These are phyloP conservation scores for Simmondsia chinensis DNA, from an alignment of 148 eudicot species.

Conservation along the genomic window DNA sequence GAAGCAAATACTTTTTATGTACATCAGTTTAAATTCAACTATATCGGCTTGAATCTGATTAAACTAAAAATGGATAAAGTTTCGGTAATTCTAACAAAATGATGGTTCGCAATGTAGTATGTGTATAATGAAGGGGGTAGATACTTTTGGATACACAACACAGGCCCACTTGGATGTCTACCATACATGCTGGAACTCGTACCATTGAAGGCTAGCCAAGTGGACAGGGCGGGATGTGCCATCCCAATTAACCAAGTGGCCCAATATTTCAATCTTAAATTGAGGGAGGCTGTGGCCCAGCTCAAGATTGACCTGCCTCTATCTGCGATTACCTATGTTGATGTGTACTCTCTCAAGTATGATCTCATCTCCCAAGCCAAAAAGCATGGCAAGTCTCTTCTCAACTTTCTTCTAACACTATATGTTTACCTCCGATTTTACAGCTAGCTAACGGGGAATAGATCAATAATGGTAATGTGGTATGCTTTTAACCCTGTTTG, in stretches of 20 bases:
- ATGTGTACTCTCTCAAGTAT: conserved; percentile 63
- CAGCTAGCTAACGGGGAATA: too few species aligned
- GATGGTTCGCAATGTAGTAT: too few species aligned
- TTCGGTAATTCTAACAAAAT: too few species aligned
- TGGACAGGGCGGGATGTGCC: conserved; percentile 58
- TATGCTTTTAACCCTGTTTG: too few species aligned
- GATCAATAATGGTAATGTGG: too few species aligned
- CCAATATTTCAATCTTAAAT: conserved; percentile 43
- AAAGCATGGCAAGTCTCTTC: conserved; percentile 29
- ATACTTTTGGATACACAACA: conserved; percentile 91
- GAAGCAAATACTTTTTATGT: too few species aligned
- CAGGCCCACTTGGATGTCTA: conserved; percentile 84
- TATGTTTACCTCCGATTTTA: neutral
- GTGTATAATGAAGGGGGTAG: conserved; percentile 63
- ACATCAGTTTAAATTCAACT: neutral
- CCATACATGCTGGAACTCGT: conserved; percentile 63
- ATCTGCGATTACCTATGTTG: conserved; percentile 73
- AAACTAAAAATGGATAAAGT: too few species aligned
- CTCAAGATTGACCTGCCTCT: conserved; percentile 44
- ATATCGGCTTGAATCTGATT: too few species aligned
- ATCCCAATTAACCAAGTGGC: conserved; percentile 58
- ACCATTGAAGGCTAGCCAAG: conserved; percentile 36
- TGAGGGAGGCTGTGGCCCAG: conserved; percentile 42
- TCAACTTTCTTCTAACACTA: neutral
- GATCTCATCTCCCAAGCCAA: conserved; percentile 49